phyloP scores from a whole-genome alignment of 1,139 yeast genomes.

The Hansenula lynferdii region DNA sequence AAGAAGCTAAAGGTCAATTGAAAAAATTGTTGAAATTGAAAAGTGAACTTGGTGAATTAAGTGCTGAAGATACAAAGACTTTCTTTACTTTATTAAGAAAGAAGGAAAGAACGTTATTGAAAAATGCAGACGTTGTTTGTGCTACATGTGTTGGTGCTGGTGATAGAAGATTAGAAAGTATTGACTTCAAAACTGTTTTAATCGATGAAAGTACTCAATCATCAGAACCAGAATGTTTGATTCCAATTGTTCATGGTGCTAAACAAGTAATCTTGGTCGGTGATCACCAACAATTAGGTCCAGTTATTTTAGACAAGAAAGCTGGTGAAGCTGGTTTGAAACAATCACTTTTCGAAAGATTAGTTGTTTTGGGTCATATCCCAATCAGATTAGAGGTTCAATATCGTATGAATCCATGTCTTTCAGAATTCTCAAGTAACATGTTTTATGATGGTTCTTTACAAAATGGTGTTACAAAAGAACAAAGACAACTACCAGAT shows the following conservation, averaged over 20 bases:
- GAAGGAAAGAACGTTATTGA: slow-evolving; percentile 47
- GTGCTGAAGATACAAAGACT: slow-evolving; percentile 44
- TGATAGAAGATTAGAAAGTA: slow-evolving; percentile 50
- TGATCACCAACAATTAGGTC: slow-evolving; percentile 94
- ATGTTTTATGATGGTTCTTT: slow-evolving; percentile 91
- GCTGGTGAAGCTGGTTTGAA: slow-evolving; percentile 85
- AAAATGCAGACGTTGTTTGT: slow-evolving; percentile 75
- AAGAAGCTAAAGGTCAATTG: slow-evolving; percentile 48
- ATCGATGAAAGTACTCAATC: slow-evolving; percentile 96
- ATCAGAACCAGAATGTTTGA: slow-evolving; percentile 85
- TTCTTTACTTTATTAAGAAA: slow-evolving; percentile 38
- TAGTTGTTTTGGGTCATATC: slow-evolving; percentile 77
- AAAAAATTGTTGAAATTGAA: slow-evolving; percentile 54
- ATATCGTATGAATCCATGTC: slow-evolving; percentile 90
- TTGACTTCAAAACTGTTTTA: slow-evolving; percentile 68
- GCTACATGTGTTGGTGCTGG: slow-evolving; percentile 95
- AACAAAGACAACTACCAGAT: slow-evolving; percentile 53
- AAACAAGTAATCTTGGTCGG: slow-evolving; percentile 89
- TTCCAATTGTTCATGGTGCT: slow-evolving; percentile 86
- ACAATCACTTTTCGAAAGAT: slow-evolving; percentile 82
- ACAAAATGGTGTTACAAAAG: slow-evolving; percentile 85
- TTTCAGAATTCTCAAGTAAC: slow-evolving; percentile 85
- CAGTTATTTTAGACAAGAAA: slow-evolving; percentile 72
- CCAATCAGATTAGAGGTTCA: slow-evolving; percentile 89
- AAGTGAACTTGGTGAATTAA: slow-evolving; percentile 68